Conservation (phyloP, 148 eudicot species). For the Chenopodium album region DNA sequence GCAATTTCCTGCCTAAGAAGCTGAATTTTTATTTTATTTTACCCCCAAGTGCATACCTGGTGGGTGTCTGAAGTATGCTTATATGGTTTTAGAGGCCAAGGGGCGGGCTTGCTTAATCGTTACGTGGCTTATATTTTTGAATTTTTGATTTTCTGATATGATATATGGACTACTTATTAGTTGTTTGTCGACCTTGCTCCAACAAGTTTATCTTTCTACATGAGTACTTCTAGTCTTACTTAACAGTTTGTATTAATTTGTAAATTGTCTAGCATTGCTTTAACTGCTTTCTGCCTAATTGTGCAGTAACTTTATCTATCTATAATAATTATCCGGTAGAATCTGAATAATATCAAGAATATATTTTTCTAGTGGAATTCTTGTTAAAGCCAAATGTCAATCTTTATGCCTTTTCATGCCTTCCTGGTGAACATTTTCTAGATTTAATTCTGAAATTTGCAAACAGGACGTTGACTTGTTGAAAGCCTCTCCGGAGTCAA, state of each 20-base stretch:
- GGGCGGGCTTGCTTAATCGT: not conserved
- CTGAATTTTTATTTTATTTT: not conserved
- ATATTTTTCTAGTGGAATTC: not conserved
- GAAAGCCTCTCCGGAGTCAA: not conserved
- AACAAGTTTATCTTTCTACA: not conserved
- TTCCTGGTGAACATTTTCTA: not conserved
- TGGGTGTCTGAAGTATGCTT: not conserved
- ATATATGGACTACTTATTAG: not conserved
- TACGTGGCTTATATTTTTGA: not conserved
- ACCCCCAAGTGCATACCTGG: not conserved
- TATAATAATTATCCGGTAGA: slow-evolving; percentile 7
- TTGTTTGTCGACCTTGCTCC: not conserved
- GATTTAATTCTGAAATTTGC: slow-evolving; percentile 15
- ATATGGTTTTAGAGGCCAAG: not conserved
- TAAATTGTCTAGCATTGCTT: slow-evolving; percentile 1
- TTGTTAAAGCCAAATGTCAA: not conserved
- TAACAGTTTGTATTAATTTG: not conserved
- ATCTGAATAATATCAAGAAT: slow-evolving; percentile 16
- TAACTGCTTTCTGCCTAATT: slow-evolving; percentile 4
- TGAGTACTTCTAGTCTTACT: not conserved
- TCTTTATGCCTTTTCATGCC: slow-evolving; percentile 14
- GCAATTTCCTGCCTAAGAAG: not conserved
- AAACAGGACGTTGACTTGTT: not conserved
- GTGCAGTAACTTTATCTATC: not conserved
- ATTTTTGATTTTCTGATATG: not conserved